Evolutionary conservation across 2,329 filamentous ascomycete species (phyloP), one percentile per base, ranked within the genome.

Genomic region (Malbranchea cinnamomea): DNA sequence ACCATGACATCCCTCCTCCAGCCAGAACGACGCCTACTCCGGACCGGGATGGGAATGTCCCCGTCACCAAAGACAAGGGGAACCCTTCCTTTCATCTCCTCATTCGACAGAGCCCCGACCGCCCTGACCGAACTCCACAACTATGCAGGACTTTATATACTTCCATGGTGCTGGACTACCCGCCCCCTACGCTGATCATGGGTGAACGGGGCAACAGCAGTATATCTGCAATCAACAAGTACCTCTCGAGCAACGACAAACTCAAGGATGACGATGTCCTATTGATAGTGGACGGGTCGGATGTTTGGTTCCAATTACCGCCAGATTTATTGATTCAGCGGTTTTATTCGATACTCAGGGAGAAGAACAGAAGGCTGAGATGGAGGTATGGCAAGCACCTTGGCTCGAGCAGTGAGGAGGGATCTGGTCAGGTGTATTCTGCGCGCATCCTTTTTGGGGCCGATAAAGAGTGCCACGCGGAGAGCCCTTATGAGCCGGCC

Each of bases 241-340:
- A 65, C 33, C 49, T 73, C 16, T 53, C 57, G 8, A 54, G 59
- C 28, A 54, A 52, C 17, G 59, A 58, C 20, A 45, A 59, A n/a
- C 57, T 68, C 11, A 53, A 59, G 14, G 60, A 73, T 33, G 57
- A 69, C 12, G 75, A 80, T 45, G 50, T 81, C 16, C 63, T 77
- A 5, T 51, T 78, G 34, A 59, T 78, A 26, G 60, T 74, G 4
- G 74, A 79, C 45, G 71, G 67, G 1, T 65, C 70, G 45, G 71
- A 78, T 35, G 60, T 71, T 1, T 71, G 72, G 54, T 70, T 78
- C 35, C 75, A 80, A 46, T 55, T 79, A 2, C 71, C 73, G 0
- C 65, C 70, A 2, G 66, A 74, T 23, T 59, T 78, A 12, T 53
- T 79, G 39, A 63, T 80, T 15, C 54, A 65, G 38, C 63, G 74